A percentile compares a stretch with the other conserved stretches of the same genome.
Evolutionary conservation across 148 eudicot genomes (phyloP).

Genomic region (Diospyros kaki): DNA sequence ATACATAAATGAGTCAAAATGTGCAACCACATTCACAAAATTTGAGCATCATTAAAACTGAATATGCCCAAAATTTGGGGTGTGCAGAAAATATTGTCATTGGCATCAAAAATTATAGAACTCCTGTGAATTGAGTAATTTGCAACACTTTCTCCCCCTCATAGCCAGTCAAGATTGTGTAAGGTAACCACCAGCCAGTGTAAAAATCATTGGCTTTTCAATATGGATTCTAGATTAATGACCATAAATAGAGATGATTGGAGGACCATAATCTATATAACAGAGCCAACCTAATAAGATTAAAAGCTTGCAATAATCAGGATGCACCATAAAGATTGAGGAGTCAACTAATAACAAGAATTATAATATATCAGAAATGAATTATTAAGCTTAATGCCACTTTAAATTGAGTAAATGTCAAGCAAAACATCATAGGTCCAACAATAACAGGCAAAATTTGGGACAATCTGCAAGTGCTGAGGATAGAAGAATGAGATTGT

Average conservation of each 20-base stretch:
- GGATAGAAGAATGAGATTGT: neutral
- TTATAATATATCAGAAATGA: neutral
- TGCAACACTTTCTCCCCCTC: too few relatives aligned
- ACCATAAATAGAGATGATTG: too few relatives aligned
- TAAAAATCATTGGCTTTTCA: too few relatives aligned
- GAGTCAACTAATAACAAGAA: neutral
- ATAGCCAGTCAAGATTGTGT: too few relatives aligned
- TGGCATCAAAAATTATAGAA: neutral
- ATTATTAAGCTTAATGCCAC: too few relatives aligned
- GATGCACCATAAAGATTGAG: neutral
- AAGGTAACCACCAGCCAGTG: too few relatives aligned
- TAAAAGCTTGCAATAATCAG: too few relatives aligned
- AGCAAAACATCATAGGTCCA: neutral
- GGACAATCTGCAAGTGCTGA: neutral
- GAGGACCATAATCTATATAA: too few relatives aligned
- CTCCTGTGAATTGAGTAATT: too few relatives aligned
- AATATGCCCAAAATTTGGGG: neutral
- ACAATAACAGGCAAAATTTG: neutral
- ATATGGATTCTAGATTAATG: too few relatives aligned
- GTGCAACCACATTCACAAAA: neutral
- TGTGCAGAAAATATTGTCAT: neutral
- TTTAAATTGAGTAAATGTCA: too few relatives aligned
- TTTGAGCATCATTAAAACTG: neutral
- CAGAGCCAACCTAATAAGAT: too few relatives aligned
- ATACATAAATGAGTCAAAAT: neutral